Evolutionary conservation across 176 grass and related monocot species (phyloP).

Genomic region (Tillandsia leiboldiana): DNA sequence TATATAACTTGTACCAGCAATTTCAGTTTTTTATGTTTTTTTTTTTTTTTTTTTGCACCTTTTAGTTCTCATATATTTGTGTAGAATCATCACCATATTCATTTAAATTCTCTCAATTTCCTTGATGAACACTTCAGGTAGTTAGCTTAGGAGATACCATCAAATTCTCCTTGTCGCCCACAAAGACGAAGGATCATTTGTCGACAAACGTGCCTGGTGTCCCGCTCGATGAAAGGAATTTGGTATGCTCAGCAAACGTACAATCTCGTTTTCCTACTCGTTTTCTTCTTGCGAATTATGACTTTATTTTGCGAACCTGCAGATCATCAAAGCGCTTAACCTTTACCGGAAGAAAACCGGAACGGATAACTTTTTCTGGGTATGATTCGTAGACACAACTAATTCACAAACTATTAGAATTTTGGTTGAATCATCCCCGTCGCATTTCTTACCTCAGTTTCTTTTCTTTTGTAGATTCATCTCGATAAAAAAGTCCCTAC

Average conservation of each 20-base stretch:
- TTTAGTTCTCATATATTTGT: background rate
- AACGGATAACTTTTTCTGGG: conserved; percentile 88
- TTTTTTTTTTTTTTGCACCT: too few species aligned
- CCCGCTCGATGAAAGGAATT: conserved; percentile 83
- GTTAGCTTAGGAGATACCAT: conserved; percentile 96
- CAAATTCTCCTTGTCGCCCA: conserved; percentile 94
- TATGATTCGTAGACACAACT: conserved; percentile 13
- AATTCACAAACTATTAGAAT: too few species aligned
- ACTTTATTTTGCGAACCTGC: conserved; percentile 23
- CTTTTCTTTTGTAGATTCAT: conserved; percentile 46
- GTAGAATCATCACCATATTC: too few species aligned
- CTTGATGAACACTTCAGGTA: conserved; percentile 42
- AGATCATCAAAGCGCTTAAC: conserved; percentile 94
- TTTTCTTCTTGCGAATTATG: background rate
- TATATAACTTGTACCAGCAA: too few species aligned
- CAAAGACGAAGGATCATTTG: conserved; percentile 72
- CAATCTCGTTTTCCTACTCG: conserved; percentile 5
- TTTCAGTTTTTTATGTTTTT: background rate
- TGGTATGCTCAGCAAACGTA: conserved; percentile 33
- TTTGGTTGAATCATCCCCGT: too few species aligned
- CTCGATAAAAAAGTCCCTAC: conserved; percentile 97
- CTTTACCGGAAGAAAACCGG: conserved; percentile 96
- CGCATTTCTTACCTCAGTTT: too few species aligned
- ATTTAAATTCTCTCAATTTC: background rate
- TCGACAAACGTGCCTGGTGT: conserved; percentile 88